Evolutionary conservation across 2,329 filamentous ascomycete species (phyloP), one percentile per base, ranked within the genome.

Genomic region (Colletotrichum filicis): DNA sequence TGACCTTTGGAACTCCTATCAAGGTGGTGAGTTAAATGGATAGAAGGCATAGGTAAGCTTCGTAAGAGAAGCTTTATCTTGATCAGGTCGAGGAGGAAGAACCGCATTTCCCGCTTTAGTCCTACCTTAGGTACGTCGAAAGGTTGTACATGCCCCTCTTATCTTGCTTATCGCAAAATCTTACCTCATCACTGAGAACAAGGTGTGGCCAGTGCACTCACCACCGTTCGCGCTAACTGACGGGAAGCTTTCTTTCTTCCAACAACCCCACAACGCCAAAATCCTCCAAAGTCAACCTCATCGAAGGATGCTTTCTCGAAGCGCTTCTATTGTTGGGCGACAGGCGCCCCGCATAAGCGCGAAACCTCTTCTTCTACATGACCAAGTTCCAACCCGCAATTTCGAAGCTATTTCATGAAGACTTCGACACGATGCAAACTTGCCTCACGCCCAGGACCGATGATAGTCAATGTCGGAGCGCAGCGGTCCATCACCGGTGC

Each of bases 161-260:
- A 60, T 52, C 42, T 52, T 58, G 24, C 24, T 61, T 37, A 69
- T 60, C 26, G n/a, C 16, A 19, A 6, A 53, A 59, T 46, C 65
- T 68, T 53, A 68, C 62, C 53, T 24, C 28, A 19, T 24, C 55
- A 19, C 19, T 14, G 5, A 52, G 56, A 72, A 71, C 68, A 74
- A 74, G 62, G 62, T 74, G 71, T 59, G 71, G 71, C 67, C 71
- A 74, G 71, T 74, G 71, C 71, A 68, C 64, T 49, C 42, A 19
- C 19, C 37, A 19, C 9, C 42, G 42, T 49, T 72, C 62, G 62
- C 70, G 66, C 70, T 70, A 73, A 28, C 19, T 55, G 60, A 49
- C 42, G 42, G 42, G 42, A 65, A 70, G 70, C 55, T 70, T 63
- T 62, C 12, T 42, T 64, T 42, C 53, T 49, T 49, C 42, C 42